Conservation (phyloP, 1,139 yeast species). For the Debaryomyces sp. region DNA sequence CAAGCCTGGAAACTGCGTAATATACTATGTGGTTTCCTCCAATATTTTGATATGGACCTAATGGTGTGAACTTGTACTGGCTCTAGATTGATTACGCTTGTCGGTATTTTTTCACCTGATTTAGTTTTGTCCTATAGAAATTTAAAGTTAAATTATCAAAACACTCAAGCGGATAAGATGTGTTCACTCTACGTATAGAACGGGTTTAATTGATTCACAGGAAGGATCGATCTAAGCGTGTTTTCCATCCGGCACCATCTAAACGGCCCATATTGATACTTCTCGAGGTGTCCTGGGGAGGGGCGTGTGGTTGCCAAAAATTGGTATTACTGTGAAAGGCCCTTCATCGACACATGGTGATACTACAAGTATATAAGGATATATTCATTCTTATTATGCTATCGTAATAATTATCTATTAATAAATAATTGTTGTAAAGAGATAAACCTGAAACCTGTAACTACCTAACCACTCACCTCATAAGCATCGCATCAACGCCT, state of each 20-base stretch:
- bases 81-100: neutral
- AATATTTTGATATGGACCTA: neutral
- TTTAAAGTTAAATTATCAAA: neutral
- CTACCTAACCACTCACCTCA: conserved; percentile 4
- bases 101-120: neutral
- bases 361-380: conserved; percentile 2
- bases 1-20: neutral
- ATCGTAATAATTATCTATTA: conserved; percentile 14
- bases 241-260: neutral
- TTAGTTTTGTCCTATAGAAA: neutral
- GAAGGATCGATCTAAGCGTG: neutral
- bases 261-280: neutral
- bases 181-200: neutral
- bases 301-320: neutral
- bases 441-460: conserved; percentile 11
- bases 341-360: neutral
- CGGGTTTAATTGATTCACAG: neutral
- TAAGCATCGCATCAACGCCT: neutral
- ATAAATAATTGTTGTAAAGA: conserved; percentile 11
- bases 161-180: neutral
- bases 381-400: conserved; percentile 12
- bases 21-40: neutral
- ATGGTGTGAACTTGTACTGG: neutral
- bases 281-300: neutral
- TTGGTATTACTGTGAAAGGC: neutral